Base-by-base conservation (phyloP, 2,329 filamentous ascomycete genomes). In the Didymella exigua region DNA sequence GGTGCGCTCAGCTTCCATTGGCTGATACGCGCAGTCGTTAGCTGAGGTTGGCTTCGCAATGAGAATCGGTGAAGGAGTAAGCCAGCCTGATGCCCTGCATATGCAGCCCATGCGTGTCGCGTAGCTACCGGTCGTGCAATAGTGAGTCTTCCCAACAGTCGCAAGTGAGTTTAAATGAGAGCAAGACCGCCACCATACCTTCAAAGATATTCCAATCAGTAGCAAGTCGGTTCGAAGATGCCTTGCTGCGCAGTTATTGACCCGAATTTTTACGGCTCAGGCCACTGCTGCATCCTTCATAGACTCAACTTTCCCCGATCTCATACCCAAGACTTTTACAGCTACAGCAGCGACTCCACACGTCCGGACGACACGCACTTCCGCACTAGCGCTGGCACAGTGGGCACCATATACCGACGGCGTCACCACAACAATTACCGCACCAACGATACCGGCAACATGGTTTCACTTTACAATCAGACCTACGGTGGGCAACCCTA, bases 11-110 rank as follows among this genome's bases (percentile, higher is more conserved):
- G 14, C 8, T 16, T n/a, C 11, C 19, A 18, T 18, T 41, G 5
- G 38, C 13, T 10, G 6, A 42, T 4, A 18, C 2, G 4, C 23
- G n/a, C n/a, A 8, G 19, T 42, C 24, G 9, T 16, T 7, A 16
- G 31, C 31, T 36, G 31, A n/a, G 30, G 33, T 46, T 46, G 43
- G 43, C 7, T 18, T 24, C 14, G 19, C 18, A 1, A n/a, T 14
- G 29, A 1, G 4, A 44, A 60, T 58, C 60, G 58, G 60, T 62
- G 60, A 62, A 60, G 27, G 27, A 29, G 34, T 50, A 62, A 54
- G 56, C 49, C 49, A 50, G 38, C 43, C 55, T 51, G 46, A 42
- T 21, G 18, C 27, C 38, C 19, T 45, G 41, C 51, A 55, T 58
- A 54, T 58, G 58, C 60, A 61, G 54, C 56, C 8, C 49, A 48